Conservation (phyloP, 306 rosid genomes). For the Herpetospermum pedunculosum region DNA sequence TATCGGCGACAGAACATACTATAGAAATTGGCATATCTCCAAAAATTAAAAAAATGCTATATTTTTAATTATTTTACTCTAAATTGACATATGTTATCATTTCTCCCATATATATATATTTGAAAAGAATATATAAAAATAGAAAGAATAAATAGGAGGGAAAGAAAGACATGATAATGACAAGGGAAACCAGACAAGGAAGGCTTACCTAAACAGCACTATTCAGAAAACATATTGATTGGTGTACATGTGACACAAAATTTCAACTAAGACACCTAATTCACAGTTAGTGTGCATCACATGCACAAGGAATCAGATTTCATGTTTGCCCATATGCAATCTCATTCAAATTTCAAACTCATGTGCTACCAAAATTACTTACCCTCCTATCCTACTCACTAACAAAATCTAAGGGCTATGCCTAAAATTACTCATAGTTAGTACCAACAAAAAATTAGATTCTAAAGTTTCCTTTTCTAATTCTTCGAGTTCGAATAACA, state of each 20-base stretch:
- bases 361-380: background rate
- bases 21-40: too few species aligned
- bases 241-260: constrained; percentile 22
- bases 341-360: background rate
- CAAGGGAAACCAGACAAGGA: constrained; percentile 24
- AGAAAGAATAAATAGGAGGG: background rate
- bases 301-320: background rate
- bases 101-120: too few species aligned
- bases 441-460: too few species aligned
- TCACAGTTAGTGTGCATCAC: constrained; percentile 5
- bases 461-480: too few species aligned
- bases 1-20: too few species aligned
- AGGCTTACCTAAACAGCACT: constrained; percentile 20
- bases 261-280: background rate
- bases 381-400: background rate
- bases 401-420: background rate
- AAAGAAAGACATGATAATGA: background rate
- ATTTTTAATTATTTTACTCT: too few species aligned
- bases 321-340: background rate
- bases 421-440: background rate
- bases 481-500: too few species aligned
- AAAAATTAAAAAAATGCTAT: too few species aligned
- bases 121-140: background rate
- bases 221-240: constrained; percentile 20
- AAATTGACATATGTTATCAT: too few species aligned